phyloP scores from a whole-genome alignment of 495 filamentous ascomycete genomes.

The Amphirosellinia nigrospora region DNA sequence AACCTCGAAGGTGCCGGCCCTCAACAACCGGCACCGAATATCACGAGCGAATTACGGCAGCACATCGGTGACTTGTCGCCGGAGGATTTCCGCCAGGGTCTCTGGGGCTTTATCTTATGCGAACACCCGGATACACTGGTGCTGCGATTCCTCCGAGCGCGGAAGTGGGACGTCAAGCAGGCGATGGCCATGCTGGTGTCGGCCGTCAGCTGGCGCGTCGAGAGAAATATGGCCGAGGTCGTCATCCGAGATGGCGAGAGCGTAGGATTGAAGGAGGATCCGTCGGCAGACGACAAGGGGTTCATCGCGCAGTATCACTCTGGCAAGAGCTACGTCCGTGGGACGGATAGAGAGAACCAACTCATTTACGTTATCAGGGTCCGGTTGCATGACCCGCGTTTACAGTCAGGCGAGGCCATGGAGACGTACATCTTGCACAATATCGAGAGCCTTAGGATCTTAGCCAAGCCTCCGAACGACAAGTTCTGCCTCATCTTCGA shows the following conservation, averaged over 20 bases:
- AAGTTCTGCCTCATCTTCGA: constrained; percentile 27
- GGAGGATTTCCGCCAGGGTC: constrained; percentile 10
- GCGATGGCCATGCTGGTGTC: constrained; percentile 22
- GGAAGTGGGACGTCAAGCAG: constrained; percentile 16
- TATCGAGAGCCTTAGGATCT: constrained; percentile 18
- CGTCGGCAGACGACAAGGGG: constrained; percentile 18
- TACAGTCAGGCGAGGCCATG: constrained; percentile 14
- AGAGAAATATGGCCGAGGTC: constrained; percentile 2
- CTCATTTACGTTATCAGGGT: constrained; percentile 16
- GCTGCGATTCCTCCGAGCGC: constrained; percentile 24
- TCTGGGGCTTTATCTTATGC: constrained; percentile 22
- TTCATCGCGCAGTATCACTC: constrained; percentile 27
- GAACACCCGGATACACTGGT: constrained; percentile 21
- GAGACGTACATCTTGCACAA: constrained; percentile 23
- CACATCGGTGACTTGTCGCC: neutral
- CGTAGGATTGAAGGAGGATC: neutral
- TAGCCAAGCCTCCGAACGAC: neutral
- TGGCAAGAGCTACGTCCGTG: constrained; percentile 23
- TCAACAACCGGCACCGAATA: neutral
- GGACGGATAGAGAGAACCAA: neutral
- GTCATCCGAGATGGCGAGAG: constrained; percentile 17
- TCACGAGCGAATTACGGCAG: neutral
- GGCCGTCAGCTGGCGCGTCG: constrained; percentile 23
- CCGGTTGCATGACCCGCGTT: constrained; percentile 8
- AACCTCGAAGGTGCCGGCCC: neutral